These are phyloP conservation scores for Dendrobium nobile DNA, from an alignment of 106 monocot species.

Conservation along the genomic window DNA sequence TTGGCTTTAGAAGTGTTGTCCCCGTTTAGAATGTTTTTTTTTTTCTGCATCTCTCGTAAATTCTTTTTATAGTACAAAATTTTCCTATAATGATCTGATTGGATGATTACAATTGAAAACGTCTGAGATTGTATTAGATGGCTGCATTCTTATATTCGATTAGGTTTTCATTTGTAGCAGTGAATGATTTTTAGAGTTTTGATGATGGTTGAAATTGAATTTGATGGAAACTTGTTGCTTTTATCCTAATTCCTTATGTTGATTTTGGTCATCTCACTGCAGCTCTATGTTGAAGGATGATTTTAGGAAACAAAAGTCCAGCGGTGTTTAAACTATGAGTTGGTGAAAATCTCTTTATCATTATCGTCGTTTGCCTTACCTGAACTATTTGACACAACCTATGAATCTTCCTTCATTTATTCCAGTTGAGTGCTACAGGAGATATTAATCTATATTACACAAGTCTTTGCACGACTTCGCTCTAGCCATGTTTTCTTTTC, in stretches of 20 bases:
- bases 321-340: neutral
- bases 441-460: neutral
- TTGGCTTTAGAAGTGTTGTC: neutral
- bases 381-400: neutral
- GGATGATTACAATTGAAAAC: neutral
- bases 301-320: neutral
- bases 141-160: neutral
- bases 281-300: neutral
- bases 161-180: neutral
- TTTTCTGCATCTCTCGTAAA: neutral
- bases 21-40: neutral
- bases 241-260: neutral
- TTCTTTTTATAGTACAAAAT: neutral
- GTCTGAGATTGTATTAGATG: neutral
- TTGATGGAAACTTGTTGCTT: neutral
- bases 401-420: neutral
- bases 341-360: too few relatives aligned
- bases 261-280: neutral
- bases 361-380: too few relatives aligned
- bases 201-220: neutral
- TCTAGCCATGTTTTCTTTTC: too few relatives aligned
- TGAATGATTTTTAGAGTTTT: neutral
- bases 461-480: neutral
- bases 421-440: neutral
- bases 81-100: neutral